Base-by-base conservation (phyloP, 2,329 filamentous ascomycete species). In the Didymella segeticola region DNA sequence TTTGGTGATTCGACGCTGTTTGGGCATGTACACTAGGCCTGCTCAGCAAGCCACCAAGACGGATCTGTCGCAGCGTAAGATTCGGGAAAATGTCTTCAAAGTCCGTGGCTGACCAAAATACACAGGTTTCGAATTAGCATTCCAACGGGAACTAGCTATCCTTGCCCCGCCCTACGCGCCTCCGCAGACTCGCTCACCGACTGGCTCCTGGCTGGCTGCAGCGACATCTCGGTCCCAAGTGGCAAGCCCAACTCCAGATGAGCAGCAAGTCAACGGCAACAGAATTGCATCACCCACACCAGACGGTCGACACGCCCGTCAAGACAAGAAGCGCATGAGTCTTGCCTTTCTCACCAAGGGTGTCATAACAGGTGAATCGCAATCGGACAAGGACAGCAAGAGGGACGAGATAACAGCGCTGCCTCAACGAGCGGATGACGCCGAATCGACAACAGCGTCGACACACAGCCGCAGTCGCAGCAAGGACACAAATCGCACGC, bases 1-100 rank as follows among this genome's bases (percentile, higher is more conserved):
- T 2, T 83, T 96, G 55, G 88, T 91, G 73, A 86, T 98, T 65
- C 92, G 93, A 77, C 87, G 91, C 60, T 93, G 91, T 66, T 76
- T 98, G 58, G 81, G 81, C 4, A 81, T 87, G 63, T 90, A 91
- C 73, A 82, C 83, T 53, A 86, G 83, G 73, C 86, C 82, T 78
- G 83, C 75, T 31, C 86, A 83, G 73, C 85, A 80, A 73, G 82
- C 78, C 74, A 86, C 84, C 72, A 80, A 75, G 64, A 79, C 75
- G 57, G 86, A 89, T 69, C 78, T 91, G 29, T 80, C 83, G 56
- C 80, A 80, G 74, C 82, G 89, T 91, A 82, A 78, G 87, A 82
- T 30, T 27, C 14, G 5, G 57, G 58, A 22, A n/a, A n/a, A n/a
- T 54, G 56, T 36, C 6, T 20, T 29, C 9, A 25, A 8, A 26